Percentiles rank a stretch among this genome's conserved stretches.
phyloP scores from a whole-genome alignment of 2,329 filamentous ascomycete genomes.

The Sodiomyces alkalinus region DNA sequence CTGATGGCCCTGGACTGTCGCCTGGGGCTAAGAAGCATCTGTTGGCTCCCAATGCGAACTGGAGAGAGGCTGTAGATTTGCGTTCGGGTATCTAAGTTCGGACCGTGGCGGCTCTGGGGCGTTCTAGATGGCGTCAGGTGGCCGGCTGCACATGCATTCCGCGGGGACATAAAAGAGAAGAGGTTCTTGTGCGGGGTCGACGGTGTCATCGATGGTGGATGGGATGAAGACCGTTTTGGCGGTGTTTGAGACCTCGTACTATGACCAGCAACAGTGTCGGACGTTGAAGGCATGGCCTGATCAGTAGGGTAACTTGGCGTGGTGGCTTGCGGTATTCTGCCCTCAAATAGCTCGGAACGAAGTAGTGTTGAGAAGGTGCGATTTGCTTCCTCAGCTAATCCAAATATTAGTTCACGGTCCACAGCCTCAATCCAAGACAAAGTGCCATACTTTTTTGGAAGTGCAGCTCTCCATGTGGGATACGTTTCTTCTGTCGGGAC shows the following conservation, averaged over 20 bases:
- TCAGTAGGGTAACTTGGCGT: slow-evolving; percentile 50
- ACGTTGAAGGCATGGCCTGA: slow-evolving; percentile 30
- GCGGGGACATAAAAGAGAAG: slow-evolving; percentile 76
- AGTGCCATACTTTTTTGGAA: slow-evolving; percentile 88
- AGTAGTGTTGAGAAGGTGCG: slow-evolving; percentile 79
- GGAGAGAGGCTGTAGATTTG: slow-evolving; percentile 94
- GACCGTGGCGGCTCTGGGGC: slow-evolving; percentile 72
- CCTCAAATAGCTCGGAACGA: slow-evolving; percentile 84
- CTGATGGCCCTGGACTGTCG: slow-evolving; percentile 81
- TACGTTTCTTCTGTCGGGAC: slow-evolving; percentile 69
- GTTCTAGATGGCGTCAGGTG: slow-evolving; percentile 82
- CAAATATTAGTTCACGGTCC: no score
- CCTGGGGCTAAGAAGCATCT: slow-evolving; percentile 79
- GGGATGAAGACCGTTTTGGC: slow-evolving; percentile 47
- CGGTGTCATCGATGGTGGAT: slow-evolving; percentile 65
- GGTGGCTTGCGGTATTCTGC: slow-evolving; percentile 69
- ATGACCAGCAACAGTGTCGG: slow-evolving; percentile 41
- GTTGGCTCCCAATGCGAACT: slow-evolving; percentile 82
- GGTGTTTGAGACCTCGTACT: slow-evolving; percentile 68
- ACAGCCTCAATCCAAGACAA: no score
- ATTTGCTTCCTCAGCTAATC: slow-evolving; percentile 76
- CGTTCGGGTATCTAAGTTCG: slow-evolving; percentile 76
- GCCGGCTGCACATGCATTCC: slow-evolving; percentile 54
- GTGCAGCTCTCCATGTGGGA: slow-evolving; percentile 78
- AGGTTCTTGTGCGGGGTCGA: slow-evolving; percentile 96